These are phyloP conservation scores for Scytalidium sp. DNA, from an alignment of 2,329 filamentous ascomycete genomes.

Conservation along the genomic window DNA sequence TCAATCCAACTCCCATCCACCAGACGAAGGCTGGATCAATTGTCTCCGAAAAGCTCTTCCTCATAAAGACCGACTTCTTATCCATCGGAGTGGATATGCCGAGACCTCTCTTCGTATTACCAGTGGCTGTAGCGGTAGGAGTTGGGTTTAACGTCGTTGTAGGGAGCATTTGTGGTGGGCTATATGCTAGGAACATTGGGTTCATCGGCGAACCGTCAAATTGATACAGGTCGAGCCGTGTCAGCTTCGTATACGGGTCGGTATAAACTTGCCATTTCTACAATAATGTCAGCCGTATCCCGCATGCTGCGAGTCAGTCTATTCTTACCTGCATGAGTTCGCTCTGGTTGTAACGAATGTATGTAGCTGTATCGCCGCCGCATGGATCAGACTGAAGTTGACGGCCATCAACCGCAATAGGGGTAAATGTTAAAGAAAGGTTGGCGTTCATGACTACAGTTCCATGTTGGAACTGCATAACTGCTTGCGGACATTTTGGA, in stretches of 20 bases:
- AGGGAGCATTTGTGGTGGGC: slow-evolving; percentile 66
- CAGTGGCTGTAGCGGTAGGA: slow-evolving; percentile 29
- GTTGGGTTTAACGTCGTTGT: slow-evolving; percentile 62
- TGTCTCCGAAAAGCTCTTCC: slow-evolving; percentile 11
- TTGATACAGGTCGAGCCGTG: slow-evolving; percentile 60
- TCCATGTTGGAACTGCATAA: slow-evolving; percentile 75
- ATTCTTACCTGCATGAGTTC: slow-evolving; percentile 56
- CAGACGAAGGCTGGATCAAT: slow-evolving; percentile 27
- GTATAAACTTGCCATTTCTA: slow-evolving; percentile 37
- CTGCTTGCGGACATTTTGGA: slow-evolving; percentile 59
- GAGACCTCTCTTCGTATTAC: slow-evolving; percentile 31
- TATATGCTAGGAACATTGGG: slow-evolving; percentile 64
- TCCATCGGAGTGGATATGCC: slow-evolving; percentile 30
- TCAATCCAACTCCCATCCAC: slow-evolving; percentile 30
- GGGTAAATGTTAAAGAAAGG: slow-evolving; percentile 56
- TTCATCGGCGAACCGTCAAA: slow-evolving; percentile 64
- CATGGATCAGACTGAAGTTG: slow-evolving; percentile 67
- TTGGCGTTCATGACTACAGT: slow-evolving; percentile 53
- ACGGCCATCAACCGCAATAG: slow-evolving; percentile 64
- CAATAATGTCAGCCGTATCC: neutral
- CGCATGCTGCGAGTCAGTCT: neutral
- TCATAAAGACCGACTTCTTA: slow-evolving; percentile 25
- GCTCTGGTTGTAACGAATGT: slow-evolving; percentile 64
- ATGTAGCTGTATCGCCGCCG: slow-evolving; percentile 44
- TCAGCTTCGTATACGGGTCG: slow-evolving; percentile 60